Conservation (phyloP, 106 monocot species). For the Gastrodia elata region DNA sequence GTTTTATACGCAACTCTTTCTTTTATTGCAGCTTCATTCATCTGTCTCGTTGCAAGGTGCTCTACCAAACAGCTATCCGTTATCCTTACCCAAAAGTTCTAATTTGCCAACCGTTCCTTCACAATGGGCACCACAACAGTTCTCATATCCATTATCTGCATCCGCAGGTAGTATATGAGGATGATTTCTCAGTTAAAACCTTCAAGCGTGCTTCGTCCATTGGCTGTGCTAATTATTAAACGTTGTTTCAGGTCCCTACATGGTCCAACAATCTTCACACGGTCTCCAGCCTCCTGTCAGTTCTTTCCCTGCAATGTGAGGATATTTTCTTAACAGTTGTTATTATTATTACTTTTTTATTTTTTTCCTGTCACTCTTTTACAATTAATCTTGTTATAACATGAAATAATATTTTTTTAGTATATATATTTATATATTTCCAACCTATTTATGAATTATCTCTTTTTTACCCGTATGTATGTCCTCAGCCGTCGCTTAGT, state of each 20-base stretch:
- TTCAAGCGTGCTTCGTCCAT: background rate
- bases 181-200: background rate
- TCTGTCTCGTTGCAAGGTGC: background rate
- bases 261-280: background rate
- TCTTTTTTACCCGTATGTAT: background rate
- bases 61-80: background rate
- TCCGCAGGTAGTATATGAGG: background rate
- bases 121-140: slow-evolving; percentile 1
- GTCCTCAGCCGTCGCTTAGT: background rate
- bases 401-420: no score
- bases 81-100: background rate
- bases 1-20: background rate
- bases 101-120: background rate
- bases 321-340: no score
- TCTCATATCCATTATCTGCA: background rate
- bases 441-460: background rate
- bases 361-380: no score
- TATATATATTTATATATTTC: background rate
- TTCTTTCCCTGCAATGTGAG: background rate
- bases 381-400: no score
- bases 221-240: background rate
- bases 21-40: background rate
- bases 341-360: no score
- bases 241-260: background rate
- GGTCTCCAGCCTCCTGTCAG: background rate